phyloP scores from a whole-genome alignment of 75 land plant species.

The Cryptomeria japonica region DNA sequence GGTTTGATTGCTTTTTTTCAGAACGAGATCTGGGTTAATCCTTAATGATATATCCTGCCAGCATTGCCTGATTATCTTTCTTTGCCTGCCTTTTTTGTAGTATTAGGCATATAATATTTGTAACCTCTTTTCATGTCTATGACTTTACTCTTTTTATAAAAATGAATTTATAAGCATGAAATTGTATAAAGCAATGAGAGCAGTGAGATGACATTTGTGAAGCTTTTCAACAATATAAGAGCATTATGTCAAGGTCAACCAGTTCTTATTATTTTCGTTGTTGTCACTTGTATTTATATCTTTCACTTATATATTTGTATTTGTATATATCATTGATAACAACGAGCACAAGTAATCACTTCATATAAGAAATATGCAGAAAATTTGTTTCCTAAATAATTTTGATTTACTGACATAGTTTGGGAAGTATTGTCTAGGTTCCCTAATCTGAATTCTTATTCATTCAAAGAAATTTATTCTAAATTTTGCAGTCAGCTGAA shows the following conservation, averaged over 20 bases:
- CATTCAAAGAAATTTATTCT: neutral
- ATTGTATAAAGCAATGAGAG: neutral
- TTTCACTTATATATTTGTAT: neutral
- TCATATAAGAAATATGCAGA: neutral
- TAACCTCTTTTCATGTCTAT: too few relatives aligned
- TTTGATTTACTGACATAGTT: neutral
- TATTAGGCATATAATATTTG: too few relatives aligned
- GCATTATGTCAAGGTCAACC: neutral
- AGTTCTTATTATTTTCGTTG: neutral
- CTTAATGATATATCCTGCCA: too few relatives aligned
- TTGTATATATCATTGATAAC: neutral
- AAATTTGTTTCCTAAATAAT: neutral
- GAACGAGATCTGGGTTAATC: too few relatives aligned
- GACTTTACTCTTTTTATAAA: too few relatives aligned
- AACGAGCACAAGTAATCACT: neutral
- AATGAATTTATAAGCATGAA: neutral
- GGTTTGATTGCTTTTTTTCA: too few relatives aligned
- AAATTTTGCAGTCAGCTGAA: constrained; percentile 57
- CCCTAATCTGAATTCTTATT: neutral
- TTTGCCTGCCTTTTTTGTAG: too few relatives aligned
- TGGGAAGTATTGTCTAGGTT: neutral
- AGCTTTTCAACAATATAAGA: neutral
- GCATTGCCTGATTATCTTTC: too few relatives aligned
- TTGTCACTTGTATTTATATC: neutral
- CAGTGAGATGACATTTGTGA: neutral